Evolutionary conservation across 2,329 filamentous ascomycete species (phyloP), one percentile per base, ranked within the genome.

Genomic region (Rutstroemia sp.): DNA sequence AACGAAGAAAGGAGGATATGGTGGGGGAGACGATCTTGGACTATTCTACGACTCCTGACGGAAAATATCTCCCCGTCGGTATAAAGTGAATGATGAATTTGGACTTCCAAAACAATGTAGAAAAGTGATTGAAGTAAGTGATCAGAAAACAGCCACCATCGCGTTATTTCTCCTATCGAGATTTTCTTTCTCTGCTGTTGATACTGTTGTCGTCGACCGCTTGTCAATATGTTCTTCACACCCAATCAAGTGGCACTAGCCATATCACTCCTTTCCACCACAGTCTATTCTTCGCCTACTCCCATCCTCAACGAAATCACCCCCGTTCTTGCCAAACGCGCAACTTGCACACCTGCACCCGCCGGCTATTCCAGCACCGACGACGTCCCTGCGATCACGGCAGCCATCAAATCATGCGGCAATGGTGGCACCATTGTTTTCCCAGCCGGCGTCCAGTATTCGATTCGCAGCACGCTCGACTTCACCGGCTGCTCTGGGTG

Each of bases 341-440:
- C 62, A 34, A 56, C 55, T 44, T 66, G 63, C 64, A 27, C 64
- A 27, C 61, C 62, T 21, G 54, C 56, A 8, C 60, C 60, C 16
- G 58, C 53, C 23, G 60, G 54, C 19, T 34, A 58, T 38, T 16
- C 60, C 19, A 68, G 66, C 1, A 67, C 61, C 0, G 74, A 77
- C 49, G 75, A 78, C 57, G 68, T 70, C 0, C 75, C 75, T 1
- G 73, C 73, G 2, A 77, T 78, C 46, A 61, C 64, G 38, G 66
- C 71, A 2, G 74, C 76, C 0, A 71, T 78, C 16, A 51, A 68
- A 14, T 63, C 61, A 5, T 66, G 63, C 23, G 74, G 74, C 12
- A 65, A 70, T 10, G 71, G 73, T 12, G 75, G 75, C n/a, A 75
- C 70, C 0, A 75, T 78, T 17, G 63, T 74, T 2, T 71, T 78